A percentile compares a stretch with the other conserved stretches of the same genome.
phyloP scores from a whole-genome alignment of 208 protist species.

The Crithidia expoeki region DNA sequence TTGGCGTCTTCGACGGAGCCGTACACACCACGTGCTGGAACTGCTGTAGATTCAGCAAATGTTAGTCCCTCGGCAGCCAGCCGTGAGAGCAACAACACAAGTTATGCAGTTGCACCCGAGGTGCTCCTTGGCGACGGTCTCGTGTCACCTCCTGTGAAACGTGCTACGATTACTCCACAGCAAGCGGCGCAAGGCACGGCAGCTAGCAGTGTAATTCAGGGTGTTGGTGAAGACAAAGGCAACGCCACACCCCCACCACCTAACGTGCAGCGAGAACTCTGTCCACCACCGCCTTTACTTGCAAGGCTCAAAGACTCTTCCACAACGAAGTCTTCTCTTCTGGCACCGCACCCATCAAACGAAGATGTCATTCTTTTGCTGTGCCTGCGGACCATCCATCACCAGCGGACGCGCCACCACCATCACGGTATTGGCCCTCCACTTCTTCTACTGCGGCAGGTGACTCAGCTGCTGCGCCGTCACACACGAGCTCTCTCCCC shows the following conservation, averaged over 20 bases:
- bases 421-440: background rate
- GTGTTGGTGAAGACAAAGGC: background rate
- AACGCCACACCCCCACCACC: too few relatives aligned
- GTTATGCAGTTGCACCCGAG: constrained; percentile 6
- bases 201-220: background rate
- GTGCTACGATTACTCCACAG: constrained; percentile 21
- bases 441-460: background rate
- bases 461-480: background rate
- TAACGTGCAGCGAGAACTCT: background rate
- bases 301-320: background rate
- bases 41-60: background rate
- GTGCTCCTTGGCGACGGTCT: constrained; percentile 23
- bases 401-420: too few relatives aligned
- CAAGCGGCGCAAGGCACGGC: background rate
- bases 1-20: constrained; percentile 13
- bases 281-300: constrained; percentile 4
- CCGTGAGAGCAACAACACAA: background rate
- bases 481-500: constrained; percentile 18
- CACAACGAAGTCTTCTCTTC: background rate
- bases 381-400: too few relatives aligned
- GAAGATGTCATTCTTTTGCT: background rate
- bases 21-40: constrained; percentile 1
- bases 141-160: constrained; percentile 22
- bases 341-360: background rate
- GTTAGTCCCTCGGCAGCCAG: background rate